A percentile compares a stretch with the other conserved stretches of the same genome.
phyloP scores from a whole-genome alignment of 164 flowering plant genomes.

The Vitis riparia region DNA sequence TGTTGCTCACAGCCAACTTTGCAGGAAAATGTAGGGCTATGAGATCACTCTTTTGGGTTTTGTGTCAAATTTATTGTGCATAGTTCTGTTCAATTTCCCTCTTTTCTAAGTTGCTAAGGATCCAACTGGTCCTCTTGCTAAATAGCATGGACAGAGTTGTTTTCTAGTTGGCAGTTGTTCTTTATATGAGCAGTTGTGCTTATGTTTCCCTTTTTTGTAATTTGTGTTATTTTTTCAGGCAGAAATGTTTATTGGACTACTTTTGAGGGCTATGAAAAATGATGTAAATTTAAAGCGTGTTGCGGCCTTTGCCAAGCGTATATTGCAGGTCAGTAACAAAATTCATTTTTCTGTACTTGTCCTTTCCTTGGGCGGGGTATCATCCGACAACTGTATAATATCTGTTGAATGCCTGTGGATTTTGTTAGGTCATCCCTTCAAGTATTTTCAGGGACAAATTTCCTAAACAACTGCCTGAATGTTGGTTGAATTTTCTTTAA shows the following conservation, averaged over 20 bases:
- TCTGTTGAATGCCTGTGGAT: background rate
- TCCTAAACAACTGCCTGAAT: background rate
- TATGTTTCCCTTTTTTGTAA: background rate
- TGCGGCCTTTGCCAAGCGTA: constrained; percentile 87
- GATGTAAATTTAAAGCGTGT: constrained; percentile 86
- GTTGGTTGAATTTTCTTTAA: background rate
- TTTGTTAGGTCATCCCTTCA: background rate
- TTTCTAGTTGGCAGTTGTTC: background rate
- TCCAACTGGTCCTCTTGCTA: background rate
- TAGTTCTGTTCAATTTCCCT: too few species aligned
- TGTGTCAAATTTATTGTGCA: too few species aligned
- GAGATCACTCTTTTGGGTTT: too few species aligned
- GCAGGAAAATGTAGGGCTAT: too few species aligned
- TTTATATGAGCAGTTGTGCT: background rate
- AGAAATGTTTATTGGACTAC: constrained; percentile 86
- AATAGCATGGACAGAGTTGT: background rate
- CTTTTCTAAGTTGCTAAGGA: background rate
- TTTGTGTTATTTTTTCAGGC: constrained; percentile 47
- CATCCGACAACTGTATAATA: background rate
- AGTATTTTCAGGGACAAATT: background rate
- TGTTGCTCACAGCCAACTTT: too few species aligned
- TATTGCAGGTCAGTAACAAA: constrained; percentile 65
- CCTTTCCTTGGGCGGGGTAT: background rate
- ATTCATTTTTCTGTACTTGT: background rate
- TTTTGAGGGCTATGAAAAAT: constrained; percentile 81